Evolutionary conservation across 1,284 basidiomycete genomes (phyloP).

Genomic region (Naganishia sp.): DNA sequence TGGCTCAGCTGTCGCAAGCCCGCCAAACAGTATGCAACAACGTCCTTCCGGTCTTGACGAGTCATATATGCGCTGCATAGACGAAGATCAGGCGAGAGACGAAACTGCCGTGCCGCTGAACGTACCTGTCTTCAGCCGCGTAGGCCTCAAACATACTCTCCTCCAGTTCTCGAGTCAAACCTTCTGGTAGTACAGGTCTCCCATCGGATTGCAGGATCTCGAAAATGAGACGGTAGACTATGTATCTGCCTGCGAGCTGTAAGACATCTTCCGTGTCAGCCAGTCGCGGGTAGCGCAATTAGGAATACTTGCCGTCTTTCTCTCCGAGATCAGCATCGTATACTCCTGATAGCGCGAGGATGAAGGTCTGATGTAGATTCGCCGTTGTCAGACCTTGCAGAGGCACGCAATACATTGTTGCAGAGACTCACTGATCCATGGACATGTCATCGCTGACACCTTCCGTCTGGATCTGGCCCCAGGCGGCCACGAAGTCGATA

Average conservation of each 20-base stretch:
- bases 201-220: conserved; percentile 71
- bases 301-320: conserved; percentile 10
- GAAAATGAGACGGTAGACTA: conserved; percentile 82
- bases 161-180: conserved; percentile 74
- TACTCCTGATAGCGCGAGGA: conserved; percentile 52
- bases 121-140: conserved; percentile 65
- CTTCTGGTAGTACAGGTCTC: conserved; percentile 73
- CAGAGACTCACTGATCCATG: conserved; percentile 8
- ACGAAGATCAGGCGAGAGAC: not conserved
- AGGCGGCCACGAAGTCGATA: conserved; percentile 81
- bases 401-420: conserved; percentile 39
- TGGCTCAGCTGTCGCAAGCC: conserved; percentile 4
- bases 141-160: conserved; percentile 85
- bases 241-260: conserved; percentile 73
- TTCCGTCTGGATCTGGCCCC: conserved; percentile 76
- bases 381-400: conserved; percentile 44
- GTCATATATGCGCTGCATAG: conserved; percentile 1
- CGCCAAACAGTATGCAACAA: conserved; percentile 16
- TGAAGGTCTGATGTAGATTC: conserved; percentile 21
- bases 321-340: conserved; percentile 29
- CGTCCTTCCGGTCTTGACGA: conserved; percentile 21
- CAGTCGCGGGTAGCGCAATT: not conserved
- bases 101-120: not conserved
- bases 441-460: conserved; percentile 55
- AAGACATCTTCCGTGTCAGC: not conserved